Base-by-base conservation (phyloP, 306 rosid genomes). In the Ceratonia siliqua region DNA sequence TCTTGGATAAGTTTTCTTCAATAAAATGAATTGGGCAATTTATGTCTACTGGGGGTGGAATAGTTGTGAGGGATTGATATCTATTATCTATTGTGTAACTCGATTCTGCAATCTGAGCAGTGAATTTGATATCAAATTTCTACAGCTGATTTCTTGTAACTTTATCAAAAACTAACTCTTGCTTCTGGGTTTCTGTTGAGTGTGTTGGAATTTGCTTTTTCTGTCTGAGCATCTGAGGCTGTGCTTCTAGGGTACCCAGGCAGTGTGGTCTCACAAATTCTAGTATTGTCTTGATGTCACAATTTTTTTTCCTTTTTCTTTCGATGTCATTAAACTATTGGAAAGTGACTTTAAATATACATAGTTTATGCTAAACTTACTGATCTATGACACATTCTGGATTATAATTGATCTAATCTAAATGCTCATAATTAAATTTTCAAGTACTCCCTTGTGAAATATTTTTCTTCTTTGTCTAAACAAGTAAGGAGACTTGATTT, bases 331-430 rank as follows among this genome's bases (percentile, higher is more conserved):
- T 21, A 8, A 2, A 25, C 9, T 28, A 32, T 35, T 7, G 18
- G 41, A 13, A 30, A 25, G n/a, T 35, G 22, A 5, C 62, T 3
- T 13, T 25, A 15, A 30, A 13, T 73, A 45, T 46, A 35, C 24
- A 56, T 54, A 46, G 13, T 52, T 12, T 39, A 45, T 41, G 66
- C n/a, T n/a, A 39, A 72, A 27, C 67, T 55, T 39, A 57, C 32
- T 42, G 35, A 30, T 28, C 32, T 18, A 32, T 59, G 39, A 32
- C 25, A 50, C 28, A 50, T 50, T 20, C 18, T 6, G 9, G 21
- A 14, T 14, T 17, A 17, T 49, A 18, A 49, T 49, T 49, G 55
- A 49, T 36, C 41, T 28, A 36, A 36, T 49, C 22, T 49, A 12
- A 15, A 43, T 43, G 49, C 4, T 18, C 49, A 13, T 43, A 13